Percentiles rank a stretch among this genome's conserved stretches.
phyloP scores from a whole-genome alignment of 2,329 filamentous ascomycete genomes.

The Aureobasidium sp. region DNA sequence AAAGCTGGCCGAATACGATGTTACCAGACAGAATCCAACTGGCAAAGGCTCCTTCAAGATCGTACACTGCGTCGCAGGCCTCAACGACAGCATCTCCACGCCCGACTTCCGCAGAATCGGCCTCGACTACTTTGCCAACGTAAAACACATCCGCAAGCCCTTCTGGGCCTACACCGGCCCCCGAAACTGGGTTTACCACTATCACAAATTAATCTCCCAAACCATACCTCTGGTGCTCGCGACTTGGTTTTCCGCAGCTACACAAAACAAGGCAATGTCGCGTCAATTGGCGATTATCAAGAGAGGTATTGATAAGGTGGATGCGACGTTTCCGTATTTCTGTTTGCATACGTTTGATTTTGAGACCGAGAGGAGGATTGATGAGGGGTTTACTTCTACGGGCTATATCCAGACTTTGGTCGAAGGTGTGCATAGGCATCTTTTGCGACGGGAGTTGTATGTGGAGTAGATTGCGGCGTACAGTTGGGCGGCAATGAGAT shows the following conservation, averaged over 20 bases:
- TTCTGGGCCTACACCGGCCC: not conserved
- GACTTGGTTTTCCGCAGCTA: not conserved
- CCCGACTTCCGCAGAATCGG: not conserved
- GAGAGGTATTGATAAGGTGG: not conserved
- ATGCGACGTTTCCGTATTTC: not conserved
- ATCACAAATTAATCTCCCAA: not conserved
- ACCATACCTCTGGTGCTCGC: not conserved
- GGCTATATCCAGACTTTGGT: not conserved
- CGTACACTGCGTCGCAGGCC: not conserved
- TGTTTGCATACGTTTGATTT: not conserved
- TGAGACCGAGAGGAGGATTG: not conserved
- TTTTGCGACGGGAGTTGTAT: not conserved
- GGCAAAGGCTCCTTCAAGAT: not conserved
- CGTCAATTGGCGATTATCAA: not conserved
- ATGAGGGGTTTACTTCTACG: not conserved
- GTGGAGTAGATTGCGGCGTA: no score
- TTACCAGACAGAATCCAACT: no score
- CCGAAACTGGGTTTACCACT: not conserved
- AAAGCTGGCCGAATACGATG: not conserved
- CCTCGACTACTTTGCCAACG: not conserved
- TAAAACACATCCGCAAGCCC: not conserved
- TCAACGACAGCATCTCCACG: not conserved
- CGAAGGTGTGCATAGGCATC: not conserved
- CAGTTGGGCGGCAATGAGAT: no score
- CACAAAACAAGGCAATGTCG: not conserved